These are phyloP conservation scores for Vanilla planifolia DNA, from an alignment of 106 monocot species.

Conservation along the genomic window DNA sequence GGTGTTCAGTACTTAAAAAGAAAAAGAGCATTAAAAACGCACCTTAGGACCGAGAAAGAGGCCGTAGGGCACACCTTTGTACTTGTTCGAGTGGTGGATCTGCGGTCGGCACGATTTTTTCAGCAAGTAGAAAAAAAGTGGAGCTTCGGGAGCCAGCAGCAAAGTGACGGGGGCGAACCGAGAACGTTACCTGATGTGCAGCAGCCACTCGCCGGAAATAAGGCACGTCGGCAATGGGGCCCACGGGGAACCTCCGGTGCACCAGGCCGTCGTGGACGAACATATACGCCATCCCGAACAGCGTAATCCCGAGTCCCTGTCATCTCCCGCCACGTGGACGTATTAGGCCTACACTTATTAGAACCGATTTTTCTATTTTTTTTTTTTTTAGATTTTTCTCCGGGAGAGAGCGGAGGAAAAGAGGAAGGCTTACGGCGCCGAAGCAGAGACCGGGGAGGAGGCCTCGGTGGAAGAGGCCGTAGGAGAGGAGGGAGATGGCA, in stretches of 20 bases:
- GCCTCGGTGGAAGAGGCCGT: conserved; percentile 80
- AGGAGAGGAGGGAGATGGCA: conserved; percentile 75
- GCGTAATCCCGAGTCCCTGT: conserved; percentile 88
- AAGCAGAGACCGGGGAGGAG: conserved; percentile 91
- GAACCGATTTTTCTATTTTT: not conserved
- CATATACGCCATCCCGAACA: conserved; percentile 91
- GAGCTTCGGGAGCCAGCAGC: not conserved
- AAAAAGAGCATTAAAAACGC: not conserved
- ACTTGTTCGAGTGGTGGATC: conserved; percentile 92
- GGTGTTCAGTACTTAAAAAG: too few relatives aligned
- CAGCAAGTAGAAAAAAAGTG: not conserved
- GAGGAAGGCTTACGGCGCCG: conserved; percentile 53
- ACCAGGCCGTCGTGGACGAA: conserved; percentile 95
- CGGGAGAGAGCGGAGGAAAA: not conserved
- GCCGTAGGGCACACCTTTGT: conserved; percentile 82
- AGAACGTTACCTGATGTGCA: conserved; percentile 65
- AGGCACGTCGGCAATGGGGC: conserved; percentile 83
- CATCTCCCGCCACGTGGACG: conserved; percentile 10
- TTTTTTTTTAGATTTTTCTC: not conserved
- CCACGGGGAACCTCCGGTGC: conserved; percentile 87
- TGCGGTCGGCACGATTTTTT: conserved; percentile 12
- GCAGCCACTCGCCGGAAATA: conserved; percentile 82
- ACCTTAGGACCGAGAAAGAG: conserved; percentile 91
- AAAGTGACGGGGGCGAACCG: not conserved
- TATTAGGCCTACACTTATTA: too few relatives aligned